phyloP scores from a whole-genome alignment of 2,329 filamentous ascomycete species.

The Fusarium circinatum region DNA sequence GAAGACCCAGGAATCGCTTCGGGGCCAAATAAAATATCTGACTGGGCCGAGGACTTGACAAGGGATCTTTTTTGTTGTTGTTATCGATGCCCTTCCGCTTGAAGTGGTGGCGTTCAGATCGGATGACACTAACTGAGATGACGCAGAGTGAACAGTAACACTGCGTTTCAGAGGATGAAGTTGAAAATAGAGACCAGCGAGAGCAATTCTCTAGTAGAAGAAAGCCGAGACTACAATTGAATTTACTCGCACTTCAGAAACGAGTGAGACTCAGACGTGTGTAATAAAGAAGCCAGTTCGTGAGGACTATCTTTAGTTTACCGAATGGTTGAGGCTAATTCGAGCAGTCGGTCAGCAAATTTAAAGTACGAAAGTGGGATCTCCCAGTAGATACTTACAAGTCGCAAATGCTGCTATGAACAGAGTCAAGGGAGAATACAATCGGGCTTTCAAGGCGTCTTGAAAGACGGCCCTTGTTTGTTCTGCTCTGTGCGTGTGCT shows the following conservation, averaged over 20 bases:
- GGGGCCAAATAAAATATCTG: conserved; percentile 10
- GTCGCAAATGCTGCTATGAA: background rate
- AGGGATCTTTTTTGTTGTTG: background rate
- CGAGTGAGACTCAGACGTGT: background rate
- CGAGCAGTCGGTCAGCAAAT: background rate
- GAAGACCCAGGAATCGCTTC: conserved; percentile 13
- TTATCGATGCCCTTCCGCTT: background rate
- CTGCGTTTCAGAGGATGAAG: background rate
- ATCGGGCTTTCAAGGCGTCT: conserved; percentile 4
- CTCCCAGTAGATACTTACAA: background rate
- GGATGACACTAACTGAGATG: conserved; percentile 20
- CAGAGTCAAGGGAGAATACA: background rate
- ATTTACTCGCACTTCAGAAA: background rate
- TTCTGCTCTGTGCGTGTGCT: conserved; percentile 23
- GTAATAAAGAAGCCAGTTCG: conserved; percentile 8
- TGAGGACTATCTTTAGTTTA: background rate
- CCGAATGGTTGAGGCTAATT: background rate
- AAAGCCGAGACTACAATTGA: background rate
- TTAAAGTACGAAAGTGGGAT: background rate
- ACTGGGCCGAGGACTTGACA: background rate
- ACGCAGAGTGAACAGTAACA: conserved; percentile 14
- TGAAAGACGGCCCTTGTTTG: conserved; percentile 32
- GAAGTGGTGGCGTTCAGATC: conserved; percentile 17
- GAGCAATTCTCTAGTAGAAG: conserved; percentile 4
- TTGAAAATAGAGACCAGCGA: background rate